Evolutionary conservation across 176 grass and related monocot genomes (phyloP), one percentile per base, ranked within the genome.

Genomic region (Lolium multiflorum): DNA sequence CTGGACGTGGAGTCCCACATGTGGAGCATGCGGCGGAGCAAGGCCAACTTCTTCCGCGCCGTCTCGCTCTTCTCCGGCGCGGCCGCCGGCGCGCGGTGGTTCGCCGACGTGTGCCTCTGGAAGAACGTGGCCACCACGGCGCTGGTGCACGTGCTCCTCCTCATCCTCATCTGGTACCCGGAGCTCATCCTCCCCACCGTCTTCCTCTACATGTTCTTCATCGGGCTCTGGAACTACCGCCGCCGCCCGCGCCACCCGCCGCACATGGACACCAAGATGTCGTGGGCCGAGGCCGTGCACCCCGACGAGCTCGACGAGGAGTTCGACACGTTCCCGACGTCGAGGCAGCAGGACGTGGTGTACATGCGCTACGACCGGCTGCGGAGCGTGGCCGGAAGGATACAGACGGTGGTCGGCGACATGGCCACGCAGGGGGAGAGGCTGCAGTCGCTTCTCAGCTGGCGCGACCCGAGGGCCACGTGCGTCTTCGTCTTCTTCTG

Each of bases 11-110:
- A 95, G 82, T 95, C 96, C 4, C 93, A 95, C 81, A 87, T 98
- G 93, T 98, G 96, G 96, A 98, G 96, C 93, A 95, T 98, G 93
- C 89, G 93, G 4, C 80, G 93, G 85, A 95, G 96, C 93, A 98
- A 98, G 89, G 96, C 93, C 57, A 98, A 95, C 90, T 98, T 98
- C 88, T 98, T 98, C 87, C 93, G 96, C 44, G 82, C 94, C 74
- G 86, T 94, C 3, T 90, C 91, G 0, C 84, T 94, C 81, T 89
- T 98, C 51, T 89, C 89, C 0, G 85, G 91, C 9, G 15, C 82
- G 0, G 81, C 92, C 7, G 86, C 83, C 0, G 85, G 82, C 11
- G 88, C 89, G 59, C 87, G 86, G 1, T 95, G 96, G 96, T 91
- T 95, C 68, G 38, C 56, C 21, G 88, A 98, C 13, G 89, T 98